phyloP scores from a whole-genome alignment of 257 asterid genomes.

The Solanum microdontum region DNA sequence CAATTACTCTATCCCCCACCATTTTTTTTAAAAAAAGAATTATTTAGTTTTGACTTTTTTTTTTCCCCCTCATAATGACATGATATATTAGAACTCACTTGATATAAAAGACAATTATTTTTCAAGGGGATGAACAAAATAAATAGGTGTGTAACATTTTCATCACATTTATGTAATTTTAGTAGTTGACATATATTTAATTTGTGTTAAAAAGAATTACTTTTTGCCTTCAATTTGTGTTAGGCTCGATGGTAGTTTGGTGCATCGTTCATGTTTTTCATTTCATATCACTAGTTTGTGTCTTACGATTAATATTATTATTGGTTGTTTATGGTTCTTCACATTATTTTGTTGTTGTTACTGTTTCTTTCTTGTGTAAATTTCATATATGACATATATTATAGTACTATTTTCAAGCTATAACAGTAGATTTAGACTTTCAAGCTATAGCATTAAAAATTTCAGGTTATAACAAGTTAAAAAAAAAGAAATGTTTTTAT shows the following conservation, averaged over 20 bases:
- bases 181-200: not conserved
- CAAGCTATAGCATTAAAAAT: too few relatives aligned
- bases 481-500: too few relatives aligned
- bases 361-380: not conserved
- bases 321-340: not conserved
- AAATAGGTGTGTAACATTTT: not conserved
- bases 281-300: not conserved
- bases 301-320: not conserved
- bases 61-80: not conserved
- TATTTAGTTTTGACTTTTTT: not conserved
- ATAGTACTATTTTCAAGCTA: too few relatives aligned
- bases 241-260: not conserved
- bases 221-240: not conserved
- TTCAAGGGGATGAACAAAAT: not conserved
- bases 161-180: not conserved
- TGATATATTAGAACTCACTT: not conserved
- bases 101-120: not conserved
- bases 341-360: not conserved
- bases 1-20: not conserved
- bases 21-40: too few relatives aligned
- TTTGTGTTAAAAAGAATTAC: not conserved
- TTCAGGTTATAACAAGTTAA: too few relatives aligned
- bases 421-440: too few relatives aligned
- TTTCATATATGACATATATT: too few relatives aligned
- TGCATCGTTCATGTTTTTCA: not conserved